Base-by-base conservation (phyloP, 805 yeast genomes). In the Candida jianshihensis region DNA sequence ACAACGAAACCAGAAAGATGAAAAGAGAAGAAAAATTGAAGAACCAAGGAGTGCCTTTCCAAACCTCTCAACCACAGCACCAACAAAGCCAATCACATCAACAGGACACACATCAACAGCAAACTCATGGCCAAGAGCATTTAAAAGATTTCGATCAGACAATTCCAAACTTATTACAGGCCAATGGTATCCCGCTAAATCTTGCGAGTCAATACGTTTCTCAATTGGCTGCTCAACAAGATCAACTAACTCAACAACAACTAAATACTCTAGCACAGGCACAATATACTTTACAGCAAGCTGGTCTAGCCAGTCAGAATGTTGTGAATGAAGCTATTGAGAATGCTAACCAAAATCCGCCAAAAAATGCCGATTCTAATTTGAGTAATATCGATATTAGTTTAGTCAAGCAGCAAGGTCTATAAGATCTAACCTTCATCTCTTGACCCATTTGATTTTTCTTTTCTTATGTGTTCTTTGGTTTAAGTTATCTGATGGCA, bases 1-100 rank as follows among this genome's bases (percentile, higher is more conserved):
- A 53, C 35, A 53, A 53, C 37, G 58, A 53, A 42, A 53, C 58
- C 1, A 50, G 58, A 52, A 53, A 53, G 46, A 53, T 53, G 58
- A 53, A 53, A 32, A 46, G 58, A 33, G 58, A 53, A 35, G 58
- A 53, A 33, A 52, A 47, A 36, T 29, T 39, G 22, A 53, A 47
- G 26, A 21, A 8, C 20, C 15, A 22, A 16, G 35, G 38, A 13
- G 38, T 33, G 11, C n/a, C n/a, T n/a, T 18, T n/a, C 13, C 39
- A 35, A 22, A 25, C 24, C 12, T 19, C 35, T n/a, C 28, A n/a
- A 6, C 26, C 29, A 17, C 36, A 27, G 15, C 47, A 40, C 9
- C 46, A 36, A 14, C 40, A 37, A 7, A 36, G 26, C 16, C 32
- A 26, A 13, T 37, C 30, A 22, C 45, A 33, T 19, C 45, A 34